Conservation (phyloP, 2,329 filamentous ascomycete species). For the Pseudopithomyces maydicus region DNA sequence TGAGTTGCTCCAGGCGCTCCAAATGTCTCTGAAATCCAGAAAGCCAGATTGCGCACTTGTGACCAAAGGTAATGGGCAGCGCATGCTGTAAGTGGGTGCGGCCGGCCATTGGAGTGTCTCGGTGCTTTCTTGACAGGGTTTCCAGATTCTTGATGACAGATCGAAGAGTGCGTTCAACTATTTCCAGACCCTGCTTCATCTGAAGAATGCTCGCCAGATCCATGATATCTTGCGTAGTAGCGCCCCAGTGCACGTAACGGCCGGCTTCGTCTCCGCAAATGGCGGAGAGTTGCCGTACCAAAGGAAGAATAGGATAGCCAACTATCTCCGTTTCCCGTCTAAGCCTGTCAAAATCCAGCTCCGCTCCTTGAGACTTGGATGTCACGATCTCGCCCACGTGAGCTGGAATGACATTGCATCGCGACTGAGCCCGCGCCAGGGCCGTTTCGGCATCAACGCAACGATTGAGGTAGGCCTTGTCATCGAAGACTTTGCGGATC, state of each 20-base stretch:
- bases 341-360: constrained; percentile 52
- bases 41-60: constrained; percentile 62
- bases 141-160: constrained; percentile 52
- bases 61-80: constrained; percentile 62
- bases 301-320: constrained; percentile 59
- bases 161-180: constrained; percentile 53
- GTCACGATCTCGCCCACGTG: constrained; percentile 43
- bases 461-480: constrained; percentile 55
- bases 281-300: constrained; percentile 55
- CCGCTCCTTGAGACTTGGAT: constrained; percentile 31
- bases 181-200: constrained; percentile 56
- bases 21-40: constrained; percentile 56
- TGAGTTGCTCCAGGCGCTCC: constrained; percentile 54
- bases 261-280: constrained; percentile 43
- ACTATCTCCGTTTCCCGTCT: constrained; percentile 57
- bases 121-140: constrained; percentile 51
- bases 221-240: constrained; percentile 66
- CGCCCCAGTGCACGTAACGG: constrained; percentile 62
- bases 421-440: constrained; percentile 57
- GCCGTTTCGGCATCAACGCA: constrained; percentile 59
- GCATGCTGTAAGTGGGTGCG: constrained; percentile 64
- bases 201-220: constrained; percentile 60
- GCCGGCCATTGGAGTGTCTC: constrained; percentile 62
- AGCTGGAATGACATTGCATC: constrained; percentile 54
- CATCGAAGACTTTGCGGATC: constrained; percentile 57